Evolutionary conservation across 1,284 basidiomycete genomes (phyloP).

Genomic region (Rhodotorula sp.): DNA sequence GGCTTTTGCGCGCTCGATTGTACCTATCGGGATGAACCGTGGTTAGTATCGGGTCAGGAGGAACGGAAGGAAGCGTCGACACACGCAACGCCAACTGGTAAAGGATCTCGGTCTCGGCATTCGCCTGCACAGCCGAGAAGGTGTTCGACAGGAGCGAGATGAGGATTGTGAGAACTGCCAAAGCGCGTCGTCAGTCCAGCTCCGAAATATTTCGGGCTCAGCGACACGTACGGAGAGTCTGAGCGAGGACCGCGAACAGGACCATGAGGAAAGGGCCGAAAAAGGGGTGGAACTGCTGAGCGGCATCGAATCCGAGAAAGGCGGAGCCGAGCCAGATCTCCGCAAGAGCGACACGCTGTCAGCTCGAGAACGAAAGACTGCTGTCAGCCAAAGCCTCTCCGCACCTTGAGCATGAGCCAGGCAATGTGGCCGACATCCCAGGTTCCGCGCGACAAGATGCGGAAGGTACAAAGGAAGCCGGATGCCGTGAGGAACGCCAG

Average conservation of each 20-base stretch:
- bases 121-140: slow-evolving; percentile 37
- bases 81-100: slow-evolving; percentile 41
- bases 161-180: slow-evolving; percentile 43
- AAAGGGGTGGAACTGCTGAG: slow-evolving; percentile 33
- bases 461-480: slow-evolving; percentile 42
- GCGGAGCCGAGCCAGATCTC: slow-evolving; percentile 23
- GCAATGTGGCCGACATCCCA: slow-evolving; percentile 30
- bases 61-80: background rate
- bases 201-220: background rate
- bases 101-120: slow-evolving; percentile 39
- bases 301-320: slow-evolving; percentile 44
- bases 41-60: rapidly evolving
- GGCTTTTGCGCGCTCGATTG: slow-evolving; percentile 44
- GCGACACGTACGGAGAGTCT: slow-evolving; percentile 21
- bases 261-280: slow-evolving; percentile 39
- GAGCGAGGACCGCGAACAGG: slow-evolving; percentile 33
- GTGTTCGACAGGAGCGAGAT: slow-evolving; percentile 44
- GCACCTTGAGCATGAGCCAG: slow-evolving; percentile 43
- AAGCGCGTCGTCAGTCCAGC: background rate
- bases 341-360: background rate
- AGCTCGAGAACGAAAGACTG: background rate
- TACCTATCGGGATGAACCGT: slow-evolving; percentile 10
- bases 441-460: slow-evolving; percentile 27
- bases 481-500: slow-evolving; percentile 37
- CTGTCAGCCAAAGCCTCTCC: background rate